Conservation (phyloP, 106 monocot species). For the Alisma plantagoaquatica region DNA sequence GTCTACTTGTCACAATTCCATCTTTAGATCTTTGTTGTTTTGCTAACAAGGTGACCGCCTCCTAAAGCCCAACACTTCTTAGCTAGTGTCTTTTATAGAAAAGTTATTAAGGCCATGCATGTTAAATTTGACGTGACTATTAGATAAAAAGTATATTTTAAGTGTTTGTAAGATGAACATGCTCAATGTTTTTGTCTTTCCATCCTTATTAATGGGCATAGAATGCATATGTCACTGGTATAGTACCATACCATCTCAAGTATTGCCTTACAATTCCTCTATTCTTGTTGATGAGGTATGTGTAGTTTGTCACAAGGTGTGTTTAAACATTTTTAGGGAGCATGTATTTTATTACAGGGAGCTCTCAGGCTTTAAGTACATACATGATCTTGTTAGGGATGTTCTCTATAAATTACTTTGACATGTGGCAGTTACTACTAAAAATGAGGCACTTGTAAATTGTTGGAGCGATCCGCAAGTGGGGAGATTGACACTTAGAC, state of each 20-base stretch:
- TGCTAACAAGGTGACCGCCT: background rate
- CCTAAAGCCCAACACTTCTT: background rate
- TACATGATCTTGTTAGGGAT: background rate
- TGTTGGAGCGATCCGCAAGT: background rate
- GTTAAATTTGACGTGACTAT: background rate
- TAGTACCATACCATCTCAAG: background rate
- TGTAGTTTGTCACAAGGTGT: background rate
- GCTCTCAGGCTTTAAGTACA: background rate
- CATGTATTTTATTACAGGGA: background rate
- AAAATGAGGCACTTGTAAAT: background rate
- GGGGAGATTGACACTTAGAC: background rate
- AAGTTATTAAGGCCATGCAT: background rate
- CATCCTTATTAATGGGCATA: background rate
- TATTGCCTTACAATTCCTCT: background rate
- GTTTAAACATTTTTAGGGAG: background rate
- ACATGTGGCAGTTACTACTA: background rate
- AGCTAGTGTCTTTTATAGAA: background rate
- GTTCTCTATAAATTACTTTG: background rate
- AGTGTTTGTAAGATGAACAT: background rate
- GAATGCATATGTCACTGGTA: background rate
- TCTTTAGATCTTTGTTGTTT: background rate
- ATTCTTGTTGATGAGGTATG: background rate
- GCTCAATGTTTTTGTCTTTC: background rate
- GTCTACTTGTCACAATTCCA: background rate
- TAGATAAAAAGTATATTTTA: background rate